Evolutionary conservation across 768 basidiomycete species (phyloP).

Genomic region (Tephrocybe sp.): DNA sequence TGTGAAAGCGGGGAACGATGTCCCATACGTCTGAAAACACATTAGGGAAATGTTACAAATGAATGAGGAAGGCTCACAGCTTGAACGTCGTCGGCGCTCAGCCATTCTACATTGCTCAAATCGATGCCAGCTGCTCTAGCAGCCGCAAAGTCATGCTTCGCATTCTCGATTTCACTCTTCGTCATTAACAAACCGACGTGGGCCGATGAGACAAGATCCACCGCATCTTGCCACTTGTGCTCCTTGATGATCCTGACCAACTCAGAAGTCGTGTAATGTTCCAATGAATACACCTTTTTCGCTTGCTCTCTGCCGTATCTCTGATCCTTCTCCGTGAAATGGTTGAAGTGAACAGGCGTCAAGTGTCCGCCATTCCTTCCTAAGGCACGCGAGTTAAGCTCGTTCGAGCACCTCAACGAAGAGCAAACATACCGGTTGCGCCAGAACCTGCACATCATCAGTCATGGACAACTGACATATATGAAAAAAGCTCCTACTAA

Average conservation of each 20-base stretch:
- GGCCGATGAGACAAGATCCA: slow-evolving; percentile 65
- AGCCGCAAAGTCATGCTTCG: slow-evolving; percentile 46
- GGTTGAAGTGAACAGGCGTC: slow-evolving; percentile 46
- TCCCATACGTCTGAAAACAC: slow-evolving; percentile 37
- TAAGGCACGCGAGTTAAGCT: slow-evolving; percentile 22
- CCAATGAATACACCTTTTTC: slow-evolving; percentile 49
- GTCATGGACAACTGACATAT: not conserved
- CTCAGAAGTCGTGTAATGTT: slow-evolving; percentile 51
- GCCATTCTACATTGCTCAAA: slow-evolving; percentile 42
- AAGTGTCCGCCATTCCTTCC: slow-evolving; percentile 85
- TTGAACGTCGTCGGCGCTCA: slow-evolving; percentile 46
- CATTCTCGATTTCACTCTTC: slow-evolving; percentile 37
- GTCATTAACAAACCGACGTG: slow-evolving; percentile 52
- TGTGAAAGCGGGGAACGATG: slow-evolving; percentile 51
- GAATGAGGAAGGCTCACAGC: slow-evolving; percentile 35
- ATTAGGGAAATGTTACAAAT: not conserved
- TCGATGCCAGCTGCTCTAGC: slow-evolving; percentile 55
- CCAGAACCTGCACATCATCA: slow-evolving; percentile 55
- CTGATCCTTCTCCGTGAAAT: slow-evolving; percentile 39
- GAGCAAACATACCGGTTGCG: slow-evolving; percentile 59
- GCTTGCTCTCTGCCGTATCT: slow-evolving; percentile 56
- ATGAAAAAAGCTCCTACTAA: slow-evolving; percentile 35
- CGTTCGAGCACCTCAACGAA: not conserved
- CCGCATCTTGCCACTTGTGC: slow-evolving; percentile 40
- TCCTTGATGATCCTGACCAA: slow-evolving; percentile 51